Evolutionary conservation across 169 alveolate genomes (phyloP), one percentile per base, ranked within the genome.

Genomic region (Perkinsus marinus): DNA sequence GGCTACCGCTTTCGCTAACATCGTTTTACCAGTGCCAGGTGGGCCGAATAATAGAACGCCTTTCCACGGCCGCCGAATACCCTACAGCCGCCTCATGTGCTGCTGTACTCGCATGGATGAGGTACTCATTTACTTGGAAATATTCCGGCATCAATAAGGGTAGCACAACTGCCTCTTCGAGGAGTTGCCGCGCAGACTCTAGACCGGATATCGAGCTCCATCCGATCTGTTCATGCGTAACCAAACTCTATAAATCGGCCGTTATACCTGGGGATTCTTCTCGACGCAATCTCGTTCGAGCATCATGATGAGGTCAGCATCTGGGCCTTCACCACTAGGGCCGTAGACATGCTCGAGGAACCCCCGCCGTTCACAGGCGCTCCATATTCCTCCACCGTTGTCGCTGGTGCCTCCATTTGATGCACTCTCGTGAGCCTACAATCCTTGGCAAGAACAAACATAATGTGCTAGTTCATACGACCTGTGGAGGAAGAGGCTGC

Each of bases 11-110:
- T 97, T 97, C 5, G 98, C 97, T 22, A 97, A 93, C 96, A 96
- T 95, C 16, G 98, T 96, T 91, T 97, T 97, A 36, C 98, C 97
- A 37, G 98, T 97, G 0, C 98, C 98, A 34, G 98, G 98, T 22
- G 98, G 98, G 17, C 98, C 98, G 91, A 95, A 97, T n/a, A 97
- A 93, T 26, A 96, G 90, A 9, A 97, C 96, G 17, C 98, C 98
- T 93, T 95, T 96, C 97, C 98, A 97, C 22, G 97, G 98, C 89
- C 96, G 79, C 26, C 79, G 79, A 16, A 57, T 57, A 19, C 79
- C 79, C 79, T 57, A 16, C 36, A 57, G 30, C 7, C 79, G 22
- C 22, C n/a, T n/a, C n/a, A n/a, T n/a, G n/a, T n/a, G n/a, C n/a
- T n/a, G n/a, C n/a, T n/a, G n/a, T n/a, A n/a, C n/a, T n/a, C n/a